Evolutionary conservation across 306 rosid species (phyloP), one percentile per base, ranked within the genome.

Genomic region (Vigna trinervia): DNA sequence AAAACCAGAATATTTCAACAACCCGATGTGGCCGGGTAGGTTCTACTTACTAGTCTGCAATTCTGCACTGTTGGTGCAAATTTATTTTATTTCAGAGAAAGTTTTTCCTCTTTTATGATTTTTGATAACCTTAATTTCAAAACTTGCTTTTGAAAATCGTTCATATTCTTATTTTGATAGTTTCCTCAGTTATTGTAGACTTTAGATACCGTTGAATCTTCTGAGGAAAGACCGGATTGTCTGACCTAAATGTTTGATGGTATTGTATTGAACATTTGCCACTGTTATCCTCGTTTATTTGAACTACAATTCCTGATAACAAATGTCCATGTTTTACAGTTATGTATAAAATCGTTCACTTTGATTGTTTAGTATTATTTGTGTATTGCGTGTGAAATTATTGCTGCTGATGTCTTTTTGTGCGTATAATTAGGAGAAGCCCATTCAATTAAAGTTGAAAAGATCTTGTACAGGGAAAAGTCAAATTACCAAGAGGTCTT

Each of bases 11-110:
- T 96, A 89, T 86, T 96, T 90, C 89, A 92, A 96, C 98, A 96
- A 92, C 78, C 99, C 98, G 5, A 91, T 96, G 99, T 96, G 99
- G 98, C 97, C 96, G 15, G 99, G 99, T 96, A 83, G 28, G 87
- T 73, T 53, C 69, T 53, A 38, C 59, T 48, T 69, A 48, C 48
- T 41, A 41, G 9, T 20, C 36, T 71, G 57, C 53, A 5, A 57
- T 48, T 67, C 23, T 74, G 28, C 50, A 7, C 58, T 17, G 36
- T 48, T 19, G 64, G 4, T 83, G 39, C 28, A 51, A 39, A 47
- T 20, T 81, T 77, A 36, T 64, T 60, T 48, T 67, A 22, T 43
- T 56, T 23, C 8, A 80, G 60, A 61, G 58, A 12, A n/a, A 13
- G 17, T 1, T 59, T 63, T 71, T n/a, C 7, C 15, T 79, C 72